A percentile compares a stretch with the other conserved stretches of the same genome.
Evolutionary conservation across 768 basidiomycete genomes (phyloP).

Genomic region (Mycena rebaudengoi): DNA sequence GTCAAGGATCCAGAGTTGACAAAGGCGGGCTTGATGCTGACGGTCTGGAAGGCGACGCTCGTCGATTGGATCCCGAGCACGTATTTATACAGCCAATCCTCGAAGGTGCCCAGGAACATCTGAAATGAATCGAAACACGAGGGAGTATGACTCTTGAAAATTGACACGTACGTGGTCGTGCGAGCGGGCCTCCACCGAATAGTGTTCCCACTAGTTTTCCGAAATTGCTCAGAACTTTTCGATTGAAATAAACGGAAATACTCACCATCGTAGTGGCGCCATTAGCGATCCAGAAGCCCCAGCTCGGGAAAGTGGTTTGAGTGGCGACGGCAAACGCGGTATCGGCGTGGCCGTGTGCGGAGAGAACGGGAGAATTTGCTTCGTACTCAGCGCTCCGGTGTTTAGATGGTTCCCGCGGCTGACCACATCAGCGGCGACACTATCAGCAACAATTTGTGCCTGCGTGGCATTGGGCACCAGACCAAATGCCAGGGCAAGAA

Average conservation of each 20-base stretch:
- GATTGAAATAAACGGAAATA: background rate
- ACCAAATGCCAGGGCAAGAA: conserved; percentile 36
- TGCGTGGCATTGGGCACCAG: conserved; percentile 31
- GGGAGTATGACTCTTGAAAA: background rate
- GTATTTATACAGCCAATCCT: conserved; percentile 42
- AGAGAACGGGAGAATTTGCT: conserved; percentile 37
- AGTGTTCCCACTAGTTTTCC: conserved; percentile 41
- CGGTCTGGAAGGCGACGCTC: conserved; percentile 35
- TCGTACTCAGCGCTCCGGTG: conserved; percentile 37
- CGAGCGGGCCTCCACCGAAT: conserved; percentile 37
- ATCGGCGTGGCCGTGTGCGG: conserved; percentile 32
- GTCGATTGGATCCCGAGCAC: conserved; percentile 37
- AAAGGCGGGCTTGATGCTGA: conserved; percentile 32
- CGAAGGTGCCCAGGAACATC: conserved; percentile 43
- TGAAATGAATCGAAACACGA: background rate
- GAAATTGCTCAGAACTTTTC: too few species aligned
- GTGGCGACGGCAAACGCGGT: conserved; percentile 34
- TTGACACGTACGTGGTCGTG: conserved; percentile 37
- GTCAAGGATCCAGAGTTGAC: conserved; percentile 24
- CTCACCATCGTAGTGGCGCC: conserved; percentile 39
- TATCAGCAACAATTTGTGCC: conserved; percentile 35
- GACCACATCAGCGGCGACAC: conserved; percentile 32
- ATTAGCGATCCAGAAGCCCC: conserved; percentile 42
- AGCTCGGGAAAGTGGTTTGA: conserved; percentile 40
- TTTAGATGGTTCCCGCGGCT: conserved; percentile 33